A percentile compares a stretch with the other conserved stretches of the same genome.
phyloP scores from a whole-genome alignment of 208 protist genomes.

The Trypanosoma theileri region DNA sequence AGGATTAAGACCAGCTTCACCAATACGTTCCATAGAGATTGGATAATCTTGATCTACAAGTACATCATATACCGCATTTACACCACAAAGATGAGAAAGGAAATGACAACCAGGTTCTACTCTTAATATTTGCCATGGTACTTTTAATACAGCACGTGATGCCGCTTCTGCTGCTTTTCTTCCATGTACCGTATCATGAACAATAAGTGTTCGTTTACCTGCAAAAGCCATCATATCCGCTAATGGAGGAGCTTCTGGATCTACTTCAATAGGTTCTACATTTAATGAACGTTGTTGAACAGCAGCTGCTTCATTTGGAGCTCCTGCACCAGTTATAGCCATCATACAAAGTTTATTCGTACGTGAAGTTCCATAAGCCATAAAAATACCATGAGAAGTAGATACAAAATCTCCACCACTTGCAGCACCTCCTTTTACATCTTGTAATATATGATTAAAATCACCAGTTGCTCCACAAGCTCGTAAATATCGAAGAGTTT shows the following conservation, averaged over 20 bases:
- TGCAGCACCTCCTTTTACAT: conserved; percentile 61
- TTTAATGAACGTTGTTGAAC: conserved; percentile 45
- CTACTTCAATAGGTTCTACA: conserved; percentile 71
- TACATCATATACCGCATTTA: conserved; percentile 80
- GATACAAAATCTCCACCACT: conserved; percentile 78
- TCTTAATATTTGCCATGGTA: conserved; percentile 72
- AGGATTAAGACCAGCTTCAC: conserved; percentile 82
- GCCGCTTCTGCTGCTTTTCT: conserved; percentile 51
- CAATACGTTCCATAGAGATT: conserved; percentile 74
- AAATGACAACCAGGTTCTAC: conserved; percentile 72
- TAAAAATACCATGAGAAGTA: conserved; percentile 69
- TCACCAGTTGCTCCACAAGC: conserved; percentile 69
- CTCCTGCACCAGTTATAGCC: conserved; percentile 44
- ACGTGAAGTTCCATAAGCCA: conserved; percentile 69
- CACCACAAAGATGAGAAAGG: conserved; percentile 74
- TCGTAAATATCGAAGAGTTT: conserved; percentile 89
- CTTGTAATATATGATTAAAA: conserved; percentile 79
- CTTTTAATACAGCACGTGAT: conserved; percentile 42
- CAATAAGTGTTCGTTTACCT: conserved; percentile 68
- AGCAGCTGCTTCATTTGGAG: conserved; percentile 37
- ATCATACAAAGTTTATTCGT: conserved; percentile 75
- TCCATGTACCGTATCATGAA: conserved; percentile 61
- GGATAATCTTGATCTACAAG: conserved; percentile 89
- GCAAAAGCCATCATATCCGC: conserved; percentile 73
- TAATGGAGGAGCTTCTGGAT: conserved; percentile 73